phyloP scores from a whole-genome alignment of 2,329 filamentous ascomycete genomes.

The Neospermospora avenae region DNA sequence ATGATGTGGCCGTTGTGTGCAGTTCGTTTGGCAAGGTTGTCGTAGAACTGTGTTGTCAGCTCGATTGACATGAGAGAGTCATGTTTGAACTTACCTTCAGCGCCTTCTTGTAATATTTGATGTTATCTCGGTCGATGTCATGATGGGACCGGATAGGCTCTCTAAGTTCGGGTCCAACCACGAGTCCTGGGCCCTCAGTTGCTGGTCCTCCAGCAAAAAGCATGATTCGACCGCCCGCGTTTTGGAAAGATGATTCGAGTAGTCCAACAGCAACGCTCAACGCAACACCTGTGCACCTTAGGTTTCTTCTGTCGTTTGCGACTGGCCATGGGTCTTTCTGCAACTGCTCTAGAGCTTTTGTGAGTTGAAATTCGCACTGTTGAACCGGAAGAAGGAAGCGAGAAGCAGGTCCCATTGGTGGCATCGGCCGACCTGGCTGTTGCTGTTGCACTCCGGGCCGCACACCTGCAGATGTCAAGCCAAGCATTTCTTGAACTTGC shows the following conservation, averaged over 20 bases:
- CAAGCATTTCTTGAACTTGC: slow-evolving; percentile 99
- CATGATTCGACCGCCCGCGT: slow-evolving; percentile 94
- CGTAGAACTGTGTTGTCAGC: slow-evolving; percentile 70
- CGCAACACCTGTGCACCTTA: slow-evolving; percentile 95
- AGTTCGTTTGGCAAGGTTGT: slow-evolving; percentile 86
- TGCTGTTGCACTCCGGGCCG: slow-evolving; percentile 68
- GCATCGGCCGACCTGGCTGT: slow-evolving; percentile 69
- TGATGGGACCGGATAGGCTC: slow-evolving; percentile 98
- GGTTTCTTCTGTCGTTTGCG: slow-evolving; percentile 82
- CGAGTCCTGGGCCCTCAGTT: slow-evolving; percentile 94
- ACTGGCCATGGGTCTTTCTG: slow-evolving; percentile 98
- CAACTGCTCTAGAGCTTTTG: slow-evolving; percentile 89
- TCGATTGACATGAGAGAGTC: background rate
- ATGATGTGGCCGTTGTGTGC: slow-evolving; percentile 97
- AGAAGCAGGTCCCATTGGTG: slow-evolving; percentile 75
- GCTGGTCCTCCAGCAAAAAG: slow-evolving; percentile 92
- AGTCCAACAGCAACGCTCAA: slow-evolving; percentile 90
- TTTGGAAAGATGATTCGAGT: slow-evolving; percentile 92
- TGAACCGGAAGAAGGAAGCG: slow-evolving; percentile 92
- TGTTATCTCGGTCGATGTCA: slow-evolving; percentile 97
- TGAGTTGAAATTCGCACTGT: slow-evolving; percentile 95
- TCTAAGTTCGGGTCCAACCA: slow-evolving; percentile 90
- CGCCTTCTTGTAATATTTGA: slow-evolving; percentile 99
- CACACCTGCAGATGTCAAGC: slow-evolving; percentile 67
- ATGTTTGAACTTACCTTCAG: slow-evolving; percentile 64